Conservation (phyloP, 2,329 filamentous ascomycete genomes). For the Leptoxyphium fumago region DNA sequence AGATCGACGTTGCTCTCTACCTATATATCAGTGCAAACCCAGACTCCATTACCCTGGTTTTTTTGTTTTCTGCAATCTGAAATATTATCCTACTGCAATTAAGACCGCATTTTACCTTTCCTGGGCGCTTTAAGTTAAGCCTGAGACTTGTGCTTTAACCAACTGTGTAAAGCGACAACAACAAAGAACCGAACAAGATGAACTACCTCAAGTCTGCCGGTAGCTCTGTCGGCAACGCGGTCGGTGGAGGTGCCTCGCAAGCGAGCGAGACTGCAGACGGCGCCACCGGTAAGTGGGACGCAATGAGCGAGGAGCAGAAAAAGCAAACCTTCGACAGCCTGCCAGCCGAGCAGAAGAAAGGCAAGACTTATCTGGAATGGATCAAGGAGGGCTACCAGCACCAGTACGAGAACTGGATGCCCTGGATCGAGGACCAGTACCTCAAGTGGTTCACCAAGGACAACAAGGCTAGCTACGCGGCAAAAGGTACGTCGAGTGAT, state of each 20-base stretch:
- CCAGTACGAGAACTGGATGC: constrained; percentile 62
- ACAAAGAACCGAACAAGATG: neutral
- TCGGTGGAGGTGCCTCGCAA: constrained; percentile 3
- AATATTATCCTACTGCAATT: no score
- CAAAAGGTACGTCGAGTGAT: constrained; percentile 43
- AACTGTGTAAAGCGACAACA: neutral
- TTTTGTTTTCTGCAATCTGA: no score
- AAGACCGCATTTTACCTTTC: no score
- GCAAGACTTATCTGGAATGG: constrained; percentile 36
- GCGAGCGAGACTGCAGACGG: constrained; percentile 6
- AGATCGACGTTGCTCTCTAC: no score
- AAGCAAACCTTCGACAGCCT: constrained; percentile 19
- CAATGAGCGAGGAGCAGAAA: constrained; percentile 21
- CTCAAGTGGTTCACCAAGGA: constrained; percentile 60
- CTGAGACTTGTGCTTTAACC: no score
- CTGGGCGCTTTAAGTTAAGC: no score
- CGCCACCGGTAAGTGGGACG: constrained; percentile 18
- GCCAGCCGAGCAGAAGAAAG: constrained; percentile 18
- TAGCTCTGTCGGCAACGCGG: constrained; percentile 3
- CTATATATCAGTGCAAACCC: no score
- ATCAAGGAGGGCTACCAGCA: constrained; percentile 50
- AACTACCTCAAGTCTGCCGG: constrained; percentile 10
- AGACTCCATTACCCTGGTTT: no score
- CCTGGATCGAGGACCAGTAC: constrained; percentile 62
- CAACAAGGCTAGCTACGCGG: constrained; percentile 59